These are phyloP conservation scores for Neofusicoccum kwambonambiense DNA, from an alignment of 2,329 filamentous ascomycete species.

Conservation along the genomic window DNA sequence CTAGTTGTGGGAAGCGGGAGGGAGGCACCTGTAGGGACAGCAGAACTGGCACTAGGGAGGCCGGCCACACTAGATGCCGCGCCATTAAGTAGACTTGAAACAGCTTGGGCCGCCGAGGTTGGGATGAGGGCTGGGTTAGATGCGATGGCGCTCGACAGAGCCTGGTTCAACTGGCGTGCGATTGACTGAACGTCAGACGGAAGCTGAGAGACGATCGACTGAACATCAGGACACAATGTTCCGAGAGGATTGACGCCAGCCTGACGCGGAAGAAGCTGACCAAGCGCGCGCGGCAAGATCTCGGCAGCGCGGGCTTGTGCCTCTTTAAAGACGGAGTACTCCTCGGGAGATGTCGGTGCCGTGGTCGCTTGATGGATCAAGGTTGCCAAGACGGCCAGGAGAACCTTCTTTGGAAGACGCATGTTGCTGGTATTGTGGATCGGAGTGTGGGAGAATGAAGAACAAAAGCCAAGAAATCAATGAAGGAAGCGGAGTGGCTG, in stretches of 20 bases:
- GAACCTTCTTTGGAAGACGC: slow-evolving; percentile 13
- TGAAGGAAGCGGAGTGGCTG: background rate
- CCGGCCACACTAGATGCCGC: background rate
- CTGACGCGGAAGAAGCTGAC: too few species aligned
- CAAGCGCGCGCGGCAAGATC: slow-evolving; percentile 3
- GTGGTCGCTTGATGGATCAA: slow-evolving; percentile 16
- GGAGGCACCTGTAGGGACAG: background rate
- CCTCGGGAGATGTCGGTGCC: slow-evolving; percentile 7
- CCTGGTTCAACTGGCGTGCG: slow-evolving; percentile 5
- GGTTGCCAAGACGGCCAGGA: slow-evolving; percentile 15
- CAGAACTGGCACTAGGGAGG: background rate
- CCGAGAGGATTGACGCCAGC: background rate
- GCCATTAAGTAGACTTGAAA: background rate
- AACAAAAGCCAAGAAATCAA: background rate
- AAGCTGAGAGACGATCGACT: background rate
- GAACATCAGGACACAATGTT: background rate
- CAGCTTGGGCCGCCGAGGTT: background rate
- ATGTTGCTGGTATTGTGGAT: background rate
- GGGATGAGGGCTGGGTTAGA: background rate
- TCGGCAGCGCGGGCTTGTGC: slow-evolving; percentile 3
- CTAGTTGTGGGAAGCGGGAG: background rate
- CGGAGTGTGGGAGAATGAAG: background rate
- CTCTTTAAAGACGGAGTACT: background rate
- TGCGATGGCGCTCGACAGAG: background rate
- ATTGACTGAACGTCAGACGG: background rate